Base-by-base conservation (phyloP, 768 basidiomycete species). In the Exidia glandulosa region DNA sequence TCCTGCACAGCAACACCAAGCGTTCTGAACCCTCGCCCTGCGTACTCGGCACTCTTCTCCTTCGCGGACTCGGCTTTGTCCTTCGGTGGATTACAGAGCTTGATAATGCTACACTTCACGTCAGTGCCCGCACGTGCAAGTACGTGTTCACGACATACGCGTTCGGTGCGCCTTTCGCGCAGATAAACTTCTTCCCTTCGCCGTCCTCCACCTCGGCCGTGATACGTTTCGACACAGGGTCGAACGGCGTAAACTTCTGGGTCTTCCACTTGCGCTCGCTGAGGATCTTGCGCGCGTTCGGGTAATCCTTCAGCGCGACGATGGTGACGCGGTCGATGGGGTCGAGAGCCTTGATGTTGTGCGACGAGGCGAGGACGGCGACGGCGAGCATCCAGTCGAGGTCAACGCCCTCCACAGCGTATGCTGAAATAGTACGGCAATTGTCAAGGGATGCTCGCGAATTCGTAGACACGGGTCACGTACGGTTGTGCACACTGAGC, bases 211-310 rank as follows among this genome's bases (percentile, higher is more conserved):
- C 74, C 63, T 78, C 75, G 25, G 77, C 75, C 29, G 76, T 77
- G 65, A 79, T 79, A 32, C 78, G 75, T 67, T 80, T 79, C 56
- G 76, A 77, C 45, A 79, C 78, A 10, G 78, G 79, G 62, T 79
- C 76, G 64, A 79, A 79, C 6, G 78, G 78, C 5, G 70, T 68
- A 66, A 80, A 80, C 60, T 76, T 76, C 65, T 70, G 59, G 23
- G 78, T 79, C 56, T 67, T 70, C 78, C 78, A 79, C 25, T n/a
- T n/a, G n/a, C 63, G 60, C 41, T 45, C 23, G 58, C 69, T 66
- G 37, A 77, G 71, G 63, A 72, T 74, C 63, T 78, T 74, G 59
- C 74, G 74, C 0, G 78, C 77, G 57, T 72, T 70, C 29, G 77
- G 77, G 66, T 72, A 79, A 63, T 77, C 72, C 72, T 76, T 77